Percentiles rank a stretch among this genome's conserved stretches.
These are phyloP conservation scores for Tremella fuciformis DNA, from an alignment of 768 basidiomycete genomes.

Conservation along the genomic window DNA sequence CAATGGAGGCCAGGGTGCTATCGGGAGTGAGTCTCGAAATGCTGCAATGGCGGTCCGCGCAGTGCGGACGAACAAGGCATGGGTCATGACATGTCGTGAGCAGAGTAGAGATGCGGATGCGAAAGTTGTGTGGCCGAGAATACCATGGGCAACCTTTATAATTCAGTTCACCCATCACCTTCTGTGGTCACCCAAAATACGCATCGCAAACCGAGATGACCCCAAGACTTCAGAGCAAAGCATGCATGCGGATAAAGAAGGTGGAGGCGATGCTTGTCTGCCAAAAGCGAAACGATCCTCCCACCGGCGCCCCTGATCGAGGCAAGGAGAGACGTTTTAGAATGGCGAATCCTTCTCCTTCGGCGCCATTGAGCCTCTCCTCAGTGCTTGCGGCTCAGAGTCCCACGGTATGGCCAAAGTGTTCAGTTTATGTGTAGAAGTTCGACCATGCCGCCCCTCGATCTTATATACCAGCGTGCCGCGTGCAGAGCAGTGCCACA, in stretches of 20 bases:
- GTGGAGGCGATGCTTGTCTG: neutral
- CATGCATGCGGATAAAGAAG: neutral
- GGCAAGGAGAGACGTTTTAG: conserved; percentile 4
- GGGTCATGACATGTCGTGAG: too few species aligned
- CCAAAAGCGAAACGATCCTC: conserved; percentile 5
- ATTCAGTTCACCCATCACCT: too few species aligned
- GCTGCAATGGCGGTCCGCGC: too few species aligned
- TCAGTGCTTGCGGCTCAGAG: neutral
- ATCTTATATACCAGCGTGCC: too few species aligned
- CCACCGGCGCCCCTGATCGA: neutral
- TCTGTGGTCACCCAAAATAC: too few species aligned
- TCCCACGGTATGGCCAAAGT: conserved; percentile 1
- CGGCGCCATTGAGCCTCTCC: conserved; percentile 1
- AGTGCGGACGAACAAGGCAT: too few species aligned
- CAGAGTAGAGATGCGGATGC: too few species aligned
- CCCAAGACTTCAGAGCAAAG: neutral
- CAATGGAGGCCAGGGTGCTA: too few species aligned
- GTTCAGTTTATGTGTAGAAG: neutral
- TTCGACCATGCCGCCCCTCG: neutral
- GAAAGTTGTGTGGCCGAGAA: too few species aligned
- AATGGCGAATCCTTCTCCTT: neutral
- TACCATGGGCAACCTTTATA: too few species aligned
- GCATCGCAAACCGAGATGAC: neutral
- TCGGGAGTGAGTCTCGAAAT: too few species aligned
- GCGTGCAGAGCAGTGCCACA: neutral